Evolutionary conservation across 306 rosid species (phyloP).

Genomic region (Begonia fuchsioides): DNA sequence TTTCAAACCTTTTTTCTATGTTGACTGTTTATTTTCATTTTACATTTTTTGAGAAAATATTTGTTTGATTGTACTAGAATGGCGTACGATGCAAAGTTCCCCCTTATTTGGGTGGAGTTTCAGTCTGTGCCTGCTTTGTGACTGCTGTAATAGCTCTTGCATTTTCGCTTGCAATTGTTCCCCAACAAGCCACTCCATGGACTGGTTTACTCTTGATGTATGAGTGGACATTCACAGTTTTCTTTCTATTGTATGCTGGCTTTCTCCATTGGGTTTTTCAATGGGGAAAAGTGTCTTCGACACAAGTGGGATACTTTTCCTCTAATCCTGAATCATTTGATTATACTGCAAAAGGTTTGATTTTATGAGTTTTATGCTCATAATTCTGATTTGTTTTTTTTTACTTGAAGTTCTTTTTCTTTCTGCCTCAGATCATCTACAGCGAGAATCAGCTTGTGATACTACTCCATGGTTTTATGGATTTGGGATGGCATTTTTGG

Average conservation of each 20-base stretch:
- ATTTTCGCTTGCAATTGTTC: slow-evolving; percentile 55
- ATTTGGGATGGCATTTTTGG: slow-evolving; percentile 76
- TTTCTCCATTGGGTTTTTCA: slow-evolving; percentile 54
- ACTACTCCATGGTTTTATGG: slow-evolving; percentile 51
- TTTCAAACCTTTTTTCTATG: no score
- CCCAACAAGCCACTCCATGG: slow-evolving; percentile 94
- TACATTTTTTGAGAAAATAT: no score
- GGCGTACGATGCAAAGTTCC: slow-evolving; percentile 61
- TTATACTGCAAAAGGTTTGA: slow-evolving; percentile 63
- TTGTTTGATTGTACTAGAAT: slow-evolving; percentile 10
- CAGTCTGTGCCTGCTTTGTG: slow-evolving; percentile 47
- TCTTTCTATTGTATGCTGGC: slow-evolving; percentile 61
- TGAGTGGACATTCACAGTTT: slow-evolving; percentile 84
- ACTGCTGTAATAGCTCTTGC: slow-evolving; percentile 51
- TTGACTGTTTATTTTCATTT: no score
- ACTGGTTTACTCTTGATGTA: slow-evolving; percentile 95
- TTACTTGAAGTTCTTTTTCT: not conserved
- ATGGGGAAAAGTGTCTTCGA: slow-evolving; percentile 59
- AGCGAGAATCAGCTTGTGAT: slow-evolving; percentile 46
- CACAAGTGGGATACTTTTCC: slow-evolving; percentile 28
- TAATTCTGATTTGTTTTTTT: no score
- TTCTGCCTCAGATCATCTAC: slow-evolving; percentile 67
- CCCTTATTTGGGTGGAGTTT: slow-evolving; percentile 63
- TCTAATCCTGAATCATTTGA: slow-evolving; percentile 41
- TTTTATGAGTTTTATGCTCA: not conserved